A percentile compares a stretch with the other conserved stretches of the same genome.
Conservation (phyloP, 139 green algal species). For the Picochlorum costavermella region DNA sequence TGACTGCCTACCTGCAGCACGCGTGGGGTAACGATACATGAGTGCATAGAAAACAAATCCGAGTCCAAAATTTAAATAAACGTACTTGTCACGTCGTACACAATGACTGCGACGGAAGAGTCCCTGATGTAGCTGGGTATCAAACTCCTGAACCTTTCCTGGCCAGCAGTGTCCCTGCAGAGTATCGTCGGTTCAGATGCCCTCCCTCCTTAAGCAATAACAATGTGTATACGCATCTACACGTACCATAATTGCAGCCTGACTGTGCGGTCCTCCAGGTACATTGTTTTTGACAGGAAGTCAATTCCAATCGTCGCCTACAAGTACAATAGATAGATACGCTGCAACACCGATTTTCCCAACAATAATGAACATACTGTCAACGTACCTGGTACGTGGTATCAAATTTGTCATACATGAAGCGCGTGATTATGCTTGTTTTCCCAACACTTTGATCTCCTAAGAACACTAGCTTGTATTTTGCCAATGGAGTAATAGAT, state of each 20-base stretch:
- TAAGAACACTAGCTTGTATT: conserved; percentile 98
- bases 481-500: conserved; percentile 75
- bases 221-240: not conserved
- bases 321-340: too few species aligned
- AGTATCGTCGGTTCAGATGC: not conserved
- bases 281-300: conserved; percentile 99
- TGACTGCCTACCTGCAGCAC: conserved; percentile 51
- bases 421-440: conserved; percentile 97
- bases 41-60: not conserved
- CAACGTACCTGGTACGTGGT: conserved; percentile 92
- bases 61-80: conserved; percentile 23
- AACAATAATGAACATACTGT: not conserved
- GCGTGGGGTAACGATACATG: conserved; percentile 37
- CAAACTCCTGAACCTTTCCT: conserved; percentile 93
- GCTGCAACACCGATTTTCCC: too few species aligned
- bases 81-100: conserved; percentile 94
- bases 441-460: conserved; percentile 90
- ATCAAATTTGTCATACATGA: conserved; percentile 99
- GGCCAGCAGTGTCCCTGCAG: conserved; percentile 91
- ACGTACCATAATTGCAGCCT: conserved; percentile 93
- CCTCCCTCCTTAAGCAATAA: too few species aligned
- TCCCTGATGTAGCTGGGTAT: conserved; percentile 98
- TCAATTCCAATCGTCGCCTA: conserved; percentile 99
- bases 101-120: conserved; percentile 93
- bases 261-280: conserved; percentile 97